phyloP scores from a whole-genome alignment of 1,284 basidiomycete genomes.

The Fomitopsis betulina region DNA sequence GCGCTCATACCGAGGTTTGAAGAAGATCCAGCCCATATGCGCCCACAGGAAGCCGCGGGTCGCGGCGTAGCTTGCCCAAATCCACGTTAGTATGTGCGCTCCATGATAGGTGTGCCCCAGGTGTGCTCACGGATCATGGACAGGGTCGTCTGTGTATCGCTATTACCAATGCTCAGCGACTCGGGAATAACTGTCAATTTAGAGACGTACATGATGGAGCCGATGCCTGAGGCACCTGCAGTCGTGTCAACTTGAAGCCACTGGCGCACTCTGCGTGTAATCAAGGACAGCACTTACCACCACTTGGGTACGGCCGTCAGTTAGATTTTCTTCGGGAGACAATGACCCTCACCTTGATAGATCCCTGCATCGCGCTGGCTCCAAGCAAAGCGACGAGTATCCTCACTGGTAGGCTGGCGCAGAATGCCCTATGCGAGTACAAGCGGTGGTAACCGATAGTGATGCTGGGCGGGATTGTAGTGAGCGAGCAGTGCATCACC shows the following conservation, averaged over 20 bases:
- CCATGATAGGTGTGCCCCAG: background rate
- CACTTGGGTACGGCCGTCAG: constrained; percentile 12
- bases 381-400: constrained; percentile 60
- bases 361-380: constrained; percentile 66
- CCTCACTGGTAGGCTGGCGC: constrained; percentile 51
- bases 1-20: constrained; percentile 63
- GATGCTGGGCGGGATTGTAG: constrained; percentile 36
- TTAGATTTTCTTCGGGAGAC: background rate
- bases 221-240: constrained; percentile 70
- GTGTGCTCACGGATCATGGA: constrained; percentile 61
- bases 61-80: constrained; percentile 54
- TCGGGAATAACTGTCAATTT: background rate
- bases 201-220: constrained; percentile 60
- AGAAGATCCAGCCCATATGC: constrained; percentile 85
- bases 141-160: constrained; percentile 73
- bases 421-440: constrained; percentile 72
- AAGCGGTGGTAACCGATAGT: constrained; percentile 76
- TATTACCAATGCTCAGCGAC: constrained; percentile 17
- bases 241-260: constrained; percentile 4
- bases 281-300: constrained; percentile 20
- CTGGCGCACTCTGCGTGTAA: background rate
- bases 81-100: background rate
- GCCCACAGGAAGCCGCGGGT: constrained; percentile 70
- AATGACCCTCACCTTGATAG: constrained; percentile 44
- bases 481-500: background rate